Percentiles rank a stretch among this genome's conserved stretches.
Evolutionary conservation across 1,139 yeast species (phyloP).

Genomic region (Blastobotrys serpentis): DNA sequence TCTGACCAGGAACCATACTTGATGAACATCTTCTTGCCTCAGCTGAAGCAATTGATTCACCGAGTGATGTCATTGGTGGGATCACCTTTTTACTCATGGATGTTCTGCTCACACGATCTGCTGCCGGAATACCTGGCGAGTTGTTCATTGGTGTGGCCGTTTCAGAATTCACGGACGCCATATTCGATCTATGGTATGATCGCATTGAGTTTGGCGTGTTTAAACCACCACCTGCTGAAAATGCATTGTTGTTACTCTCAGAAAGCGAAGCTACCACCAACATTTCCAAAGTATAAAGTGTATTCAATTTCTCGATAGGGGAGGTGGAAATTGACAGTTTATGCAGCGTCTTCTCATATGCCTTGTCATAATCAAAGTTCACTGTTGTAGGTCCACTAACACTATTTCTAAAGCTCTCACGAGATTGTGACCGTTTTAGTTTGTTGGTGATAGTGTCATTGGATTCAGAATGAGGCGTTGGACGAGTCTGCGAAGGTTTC

Average conservation of each 20-base stretch:
- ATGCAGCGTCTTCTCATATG: constrained; percentile 30
- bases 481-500: constrained; percentile 6
- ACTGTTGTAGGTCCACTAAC: constrained; percentile 2
- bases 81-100: neutral
- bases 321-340: constrained; percentile 34
- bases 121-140: constrained; percentile 12
- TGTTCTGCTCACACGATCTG: neutral
- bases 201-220: constrained; percentile 27
- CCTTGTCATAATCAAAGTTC: constrained; percentile 32
- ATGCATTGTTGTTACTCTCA: constrained; percentile 14
- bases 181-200: constrained; percentile 27
- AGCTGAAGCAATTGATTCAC: constrained; percentile 32
- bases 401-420: constrained; percentile 11
- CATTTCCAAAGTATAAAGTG: constrained; percentile 33
- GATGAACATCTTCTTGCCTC: constrained; percentile 33
- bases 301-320: constrained; percentile 33
- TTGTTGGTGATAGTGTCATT: constrained; percentile 13
- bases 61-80: constrained; percentile 26
- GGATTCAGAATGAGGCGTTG: constrained; percentile 10
- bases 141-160: constrained; percentile 18
- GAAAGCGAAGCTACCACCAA: constrained; percentile 34
- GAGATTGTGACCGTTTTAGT: constrained; percentile 10
- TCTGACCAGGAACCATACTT: constrained; percentile 19
- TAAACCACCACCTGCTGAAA: constrained; percentile 11
- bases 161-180: constrained; percentile 28